Evolutionary conservation across 2,329 filamentous ascomycete genomes (phyloP), one percentile per base, ranked within the genome.

Genomic region (Trichoderma sp.): DNA sequence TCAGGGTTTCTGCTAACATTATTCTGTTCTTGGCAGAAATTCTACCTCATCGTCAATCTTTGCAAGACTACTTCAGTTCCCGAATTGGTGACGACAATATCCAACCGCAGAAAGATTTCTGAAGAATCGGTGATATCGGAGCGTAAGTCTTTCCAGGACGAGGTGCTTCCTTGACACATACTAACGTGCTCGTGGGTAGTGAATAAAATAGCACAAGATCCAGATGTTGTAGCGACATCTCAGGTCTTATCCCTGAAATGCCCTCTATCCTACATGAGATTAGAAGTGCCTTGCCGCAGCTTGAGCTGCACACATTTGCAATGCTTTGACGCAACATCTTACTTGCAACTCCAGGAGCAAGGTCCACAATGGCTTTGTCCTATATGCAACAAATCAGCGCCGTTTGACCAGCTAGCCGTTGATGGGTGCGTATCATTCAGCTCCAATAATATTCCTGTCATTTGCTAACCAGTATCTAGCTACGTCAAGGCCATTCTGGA

Each of bases 321-420:
- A 79, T 99, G 96, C 79, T 99, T 98, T 76, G 96, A 99, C 80
- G 95, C 93, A 3, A 91, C 90, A 3, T 97, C 94, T 2, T 99
- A 98, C 79, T 86, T 99, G 23, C 93, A 97, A 76, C 84, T 99
- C 32, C 95, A 98, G 79, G 94, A 98, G 79, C 96, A 99, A 83
- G 95, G 94, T 0, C 96, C 96, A 0, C 97, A 96, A 20, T 99
- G 96, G 96, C 86, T 90, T n/a, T 99, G 96, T 77, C 96, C 96
- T 0, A 91, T 98, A 26, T 99, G 96, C 84, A 95, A 92, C 81
- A 97, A 95, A 78, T 82, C 88, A 0, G 91, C 94, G 2, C 89
- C 91, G 0, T 99, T 93, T 80, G 92, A 95, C 65, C 90, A 88
- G 62, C 84, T 99, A 28, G 94, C 93, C 12, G 90, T 98, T 34